Percentiles rank a stretch among this genome's conserved stretches.
These are phyloP conservation scores for Arabis alpina DNA, from an alignment of 345 rosid species.

Conservation along the genomic window DNA sequence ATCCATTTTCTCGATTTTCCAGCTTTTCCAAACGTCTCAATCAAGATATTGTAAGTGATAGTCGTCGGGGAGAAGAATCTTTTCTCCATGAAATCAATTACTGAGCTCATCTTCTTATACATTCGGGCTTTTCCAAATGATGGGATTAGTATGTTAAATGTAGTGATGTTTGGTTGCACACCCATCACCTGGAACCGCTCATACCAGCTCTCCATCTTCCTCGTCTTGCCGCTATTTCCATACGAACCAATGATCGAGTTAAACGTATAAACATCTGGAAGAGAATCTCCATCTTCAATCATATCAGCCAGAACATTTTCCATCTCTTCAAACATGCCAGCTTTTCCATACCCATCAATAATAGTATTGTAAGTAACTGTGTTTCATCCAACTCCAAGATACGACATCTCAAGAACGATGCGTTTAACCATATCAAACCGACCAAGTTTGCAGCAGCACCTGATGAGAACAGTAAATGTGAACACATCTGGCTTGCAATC, in stretches of 20 bases:
- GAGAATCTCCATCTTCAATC: slow-evolving; percentile 63
- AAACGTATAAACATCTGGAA: slow-evolving; percentile 74
- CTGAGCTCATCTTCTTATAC: slow-evolving; percentile 67
- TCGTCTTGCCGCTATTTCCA: slow-evolving; percentile 59
- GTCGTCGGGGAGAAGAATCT: slow-evolving; percentile 59
- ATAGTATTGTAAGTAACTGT: slow-evolving; percentile 68
- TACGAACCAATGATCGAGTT: slow-evolving; percentile 73
- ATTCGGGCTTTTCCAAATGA: slow-evolving; percentile 70
- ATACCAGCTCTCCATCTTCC: slow-evolving; percentile 81
- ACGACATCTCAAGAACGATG: slow-evolving; percentile 77
- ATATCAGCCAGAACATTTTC: slow-evolving; percentile 64
- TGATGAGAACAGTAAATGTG: slow-evolving; percentile 67
- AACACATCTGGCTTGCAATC: slow-evolving; percentile 81
- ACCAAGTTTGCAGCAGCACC: slow-evolving; percentile 55
- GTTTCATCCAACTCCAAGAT: slow-evolving; percentile 61
- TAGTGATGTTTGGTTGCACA: slow-evolving; percentile 62
- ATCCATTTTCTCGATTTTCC: slow-evolving; percentile 68
- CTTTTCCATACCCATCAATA: slow-evolving; percentile 82
- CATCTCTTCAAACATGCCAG: slow-evolving; percentile 72
- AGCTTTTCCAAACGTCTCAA: slow-evolving; percentile 73
- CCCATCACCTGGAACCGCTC: slow-evolving; percentile 81
- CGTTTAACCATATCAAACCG: slow-evolving; percentile 58
- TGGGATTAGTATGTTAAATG: slow-evolving; percentile 68
- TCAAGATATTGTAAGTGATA: slow-evolving; percentile 65
- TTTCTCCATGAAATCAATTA: slow-evolving; percentile 69